A percentile compares a stretch with the other conserved stretches of the same genome.
These are phyloP conservation scores for Phytophthora quininea DNA, from an alignment of 352 stramenopile species.

Conservation along the genomic window DNA sequence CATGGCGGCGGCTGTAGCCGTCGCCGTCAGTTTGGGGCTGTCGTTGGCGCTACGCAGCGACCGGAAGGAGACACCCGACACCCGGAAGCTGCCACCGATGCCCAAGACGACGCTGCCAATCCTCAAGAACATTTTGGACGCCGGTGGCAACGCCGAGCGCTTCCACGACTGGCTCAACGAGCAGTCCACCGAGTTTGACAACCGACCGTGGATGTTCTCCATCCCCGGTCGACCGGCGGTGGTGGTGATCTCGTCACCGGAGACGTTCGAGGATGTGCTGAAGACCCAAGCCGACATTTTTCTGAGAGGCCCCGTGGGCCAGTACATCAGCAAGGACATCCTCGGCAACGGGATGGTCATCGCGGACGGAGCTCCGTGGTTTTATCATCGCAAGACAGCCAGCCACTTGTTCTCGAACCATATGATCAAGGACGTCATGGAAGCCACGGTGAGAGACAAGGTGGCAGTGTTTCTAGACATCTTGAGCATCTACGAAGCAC, in stretches of 20 bases:
- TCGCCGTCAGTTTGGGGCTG: slow-evolving; percentile 30
- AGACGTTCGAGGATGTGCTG: slow-evolving; percentile 50
- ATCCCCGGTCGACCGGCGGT: slow-evolving; percentile 39
- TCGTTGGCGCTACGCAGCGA: slow-evolving; percentile 26
- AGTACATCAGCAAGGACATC: slow-evolving; percentile 48
- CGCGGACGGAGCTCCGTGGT: slow-evolving; percentile 44
- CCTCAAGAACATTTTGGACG: slow-evolving; percentile 44
- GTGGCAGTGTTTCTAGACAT: slow-evolving; percentile 32
- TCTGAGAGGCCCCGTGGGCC: slow-evolving; percentile 45
- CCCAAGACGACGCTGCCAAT: slow-evolving; percentile 38
- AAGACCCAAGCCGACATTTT: slow-evolving; percentile 69
- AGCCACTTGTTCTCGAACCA: slow-evolving; percentile 83
- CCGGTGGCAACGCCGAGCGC: slow-evolving; percentile 25
- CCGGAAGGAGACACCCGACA: slow-evolving; percentile 29
- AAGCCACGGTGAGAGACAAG: slow-evolving; percentile 37
- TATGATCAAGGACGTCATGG: slow-evolving; percentile 53
- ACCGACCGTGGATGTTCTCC: slow-evolving; percentile 41
- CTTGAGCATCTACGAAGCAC: slow-evolving; percentile 19
- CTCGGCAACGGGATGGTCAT: slow-evolving; percentile 59
- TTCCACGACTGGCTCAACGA: slow-evolving; percentile 59
- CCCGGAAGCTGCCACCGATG: slow-evolving; percentile 25
- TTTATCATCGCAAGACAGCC: slow-evolving; percentile 70
- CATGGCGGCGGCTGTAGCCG: slow-evolving; percentile 15
- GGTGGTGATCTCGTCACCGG: slow-evolving; percentile 42
- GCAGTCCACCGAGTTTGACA: slow-evolving; percentile 40